Percentiles rank a stretch among this genome's conserved stretches.
These are phyloP conservation scores for Chaetomium sp. DNA, from an alignment of 2,329 filamentous ascomycete genomes.

Conservation along the genomic window DNA sequence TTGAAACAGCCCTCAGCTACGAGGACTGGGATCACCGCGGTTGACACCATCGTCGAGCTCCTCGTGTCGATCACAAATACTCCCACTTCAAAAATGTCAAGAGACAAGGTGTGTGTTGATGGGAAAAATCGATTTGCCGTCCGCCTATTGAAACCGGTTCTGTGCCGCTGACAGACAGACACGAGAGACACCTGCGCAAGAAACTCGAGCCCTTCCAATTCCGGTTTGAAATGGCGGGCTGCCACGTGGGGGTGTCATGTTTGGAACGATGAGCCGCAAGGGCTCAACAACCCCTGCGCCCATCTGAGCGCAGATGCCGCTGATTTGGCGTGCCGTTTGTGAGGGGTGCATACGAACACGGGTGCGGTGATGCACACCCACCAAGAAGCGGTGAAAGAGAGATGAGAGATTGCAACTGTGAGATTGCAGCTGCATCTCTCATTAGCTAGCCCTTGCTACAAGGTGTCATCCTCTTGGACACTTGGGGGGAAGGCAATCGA, in stretches of 20 bases:
- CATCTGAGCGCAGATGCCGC: background rate
- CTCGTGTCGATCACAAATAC: background rate
- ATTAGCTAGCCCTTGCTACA: background rate
- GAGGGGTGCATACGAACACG: background rate
- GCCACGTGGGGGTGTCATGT: constrained; percentile 4
- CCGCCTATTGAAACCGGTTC: background rate
- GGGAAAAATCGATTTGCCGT: background rate
- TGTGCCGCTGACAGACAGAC: constrained; percentile 1
- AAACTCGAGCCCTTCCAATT: background rate
- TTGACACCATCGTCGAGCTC: background rate
- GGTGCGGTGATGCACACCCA: constrained; percentile 4
- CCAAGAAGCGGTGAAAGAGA: background rate
- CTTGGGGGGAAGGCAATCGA: background rate
- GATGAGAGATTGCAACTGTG: background rate
- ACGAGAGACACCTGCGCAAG: background rate
- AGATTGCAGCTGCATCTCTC: background rate
- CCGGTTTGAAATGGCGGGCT: background rate
- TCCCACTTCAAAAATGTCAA: background rate
- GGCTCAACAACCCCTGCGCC: background rate
- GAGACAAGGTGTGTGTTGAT: background rate
- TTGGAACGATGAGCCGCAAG: background rate
- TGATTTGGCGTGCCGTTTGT: background rate
- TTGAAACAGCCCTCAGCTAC: background rate
- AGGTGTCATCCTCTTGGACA: background rate
- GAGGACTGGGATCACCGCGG: too few relatives aligned